Base-by-base conservation (phyloP, 83 land plant species). In the Picea abies region DNA sequence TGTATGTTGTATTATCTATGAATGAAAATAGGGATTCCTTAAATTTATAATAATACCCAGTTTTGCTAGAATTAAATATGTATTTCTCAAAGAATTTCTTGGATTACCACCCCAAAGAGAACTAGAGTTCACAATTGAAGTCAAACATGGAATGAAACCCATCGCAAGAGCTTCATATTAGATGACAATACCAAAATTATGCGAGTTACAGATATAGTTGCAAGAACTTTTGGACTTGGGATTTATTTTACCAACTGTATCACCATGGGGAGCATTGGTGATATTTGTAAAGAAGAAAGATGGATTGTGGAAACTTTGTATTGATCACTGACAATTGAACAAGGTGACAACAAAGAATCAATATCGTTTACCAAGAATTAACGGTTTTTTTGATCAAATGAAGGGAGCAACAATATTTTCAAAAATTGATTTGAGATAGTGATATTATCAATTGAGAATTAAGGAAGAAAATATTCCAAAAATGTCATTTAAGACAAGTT, bases 261-360 rank as follows among this genome's bases (percentile, higher is more conserved):
- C 66, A 4, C 66, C 66, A 17, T 63, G 0, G 22, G 66, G 66
- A 17, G 7, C 66, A 4, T 12, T 39, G 1, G 82, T 86, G 2
- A 17, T 83, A 26, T 60, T 86, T 5, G 80, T 86, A 29, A 79
- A 75, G 63, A 86, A 86, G 72, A 83, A 83, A 41, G 85, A 86
- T 61, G 65, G 78, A 1, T 63, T 16, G 8, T 79, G 60, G 81
- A 4, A 69, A 16, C 23, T 86, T 3, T 86, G 86, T 26, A 75
- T 83, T 2, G 73, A 83, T 49, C 83, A 86, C 16, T 0, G 72
- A 14, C 64, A 76, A 4, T 47, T 86, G 26, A 86, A 83, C 20
- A 25, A 61, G 37, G 41, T 15, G 2, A 86, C 83, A 0, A 29
- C 80, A 19, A 37, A 22, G 37, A 82, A 86, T 39, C 58, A 73